Evolutionary conservation across 306 rosid species (phyloP).

Genomic region (Prunus campanulata): DNA sequence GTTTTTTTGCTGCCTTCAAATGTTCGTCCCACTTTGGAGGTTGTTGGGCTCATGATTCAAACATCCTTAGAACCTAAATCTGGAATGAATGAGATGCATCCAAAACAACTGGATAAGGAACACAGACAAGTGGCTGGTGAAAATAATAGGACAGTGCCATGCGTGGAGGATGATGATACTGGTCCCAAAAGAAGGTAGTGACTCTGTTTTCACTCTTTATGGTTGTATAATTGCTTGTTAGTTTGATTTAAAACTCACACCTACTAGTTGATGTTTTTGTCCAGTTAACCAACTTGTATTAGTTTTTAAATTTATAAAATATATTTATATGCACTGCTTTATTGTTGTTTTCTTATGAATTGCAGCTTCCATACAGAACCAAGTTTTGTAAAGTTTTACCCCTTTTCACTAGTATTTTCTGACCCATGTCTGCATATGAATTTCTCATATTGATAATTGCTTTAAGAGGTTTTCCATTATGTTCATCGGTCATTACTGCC

Average conservation of each 20-base stretch:
- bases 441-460: neutral
- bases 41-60: constrained; percentile 61
- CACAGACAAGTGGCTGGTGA: constrained; percentile 33
- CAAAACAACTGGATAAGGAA: constrained; percentile 35
- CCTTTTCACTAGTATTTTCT: neutral
- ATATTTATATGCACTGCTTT: neutral
- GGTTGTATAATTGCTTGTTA: neutral
- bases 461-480: neutral
- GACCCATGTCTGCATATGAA: neutral
- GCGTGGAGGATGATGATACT: constrained; percentile 43
- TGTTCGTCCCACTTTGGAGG: constrained; percentile 66
- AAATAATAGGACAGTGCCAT: constrained; percentile 15
- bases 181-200: constrained; percentile 59
- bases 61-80: constrained; percentile 26
- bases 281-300: neutral
- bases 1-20: constrained; percentile 66
- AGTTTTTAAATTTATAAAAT: neutral
- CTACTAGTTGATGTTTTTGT: neutral
- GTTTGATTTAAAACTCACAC: neutral
- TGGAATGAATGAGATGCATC: constrained; percentile 34
- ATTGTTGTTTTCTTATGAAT: neutral
- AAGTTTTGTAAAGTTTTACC: neutral
- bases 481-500: neutral
- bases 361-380: neutral
- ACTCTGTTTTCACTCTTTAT: constrained; percentile 4